These are phyloP conservation scores for Aspergillus aculeatinus DNA, from an alignment of 2,329 filamentous ascomycete genomes.

Conservation along the genomic window DNA sequence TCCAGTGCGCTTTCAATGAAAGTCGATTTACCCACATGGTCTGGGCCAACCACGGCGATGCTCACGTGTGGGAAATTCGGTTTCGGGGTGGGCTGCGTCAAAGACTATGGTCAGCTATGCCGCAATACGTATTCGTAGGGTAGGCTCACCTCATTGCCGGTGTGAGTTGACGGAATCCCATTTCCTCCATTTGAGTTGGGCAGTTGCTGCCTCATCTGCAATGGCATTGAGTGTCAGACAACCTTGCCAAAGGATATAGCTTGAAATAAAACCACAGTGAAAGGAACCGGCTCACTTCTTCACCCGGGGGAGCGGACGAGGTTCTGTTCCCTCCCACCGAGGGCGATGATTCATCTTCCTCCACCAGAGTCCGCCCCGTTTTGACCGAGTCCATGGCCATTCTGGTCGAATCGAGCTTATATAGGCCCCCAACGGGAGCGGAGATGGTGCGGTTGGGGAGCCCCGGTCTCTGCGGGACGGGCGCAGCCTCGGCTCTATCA, in stretches of 20 bases:
- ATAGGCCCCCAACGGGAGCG: slow-evolving; percentile 32
- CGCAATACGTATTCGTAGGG: neutral
- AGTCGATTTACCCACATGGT: slow-evolving; percentile 57
- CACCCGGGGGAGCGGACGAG: slow-evolving; percentile 15
- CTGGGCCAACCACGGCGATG: slow-evolving; percentile 57
- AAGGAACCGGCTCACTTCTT: slow-evolving; percentile 14
- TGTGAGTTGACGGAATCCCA: slow-evolving; percentile 14
- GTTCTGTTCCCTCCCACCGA: slow-evolving; percentile 17
- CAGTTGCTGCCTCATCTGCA: neutral
- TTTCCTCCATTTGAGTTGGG: neutral
- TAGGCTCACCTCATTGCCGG: slow-evolving; percentile 19
- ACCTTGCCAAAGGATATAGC: neutral
- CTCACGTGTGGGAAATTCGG: slow-evolving; percentile 54
- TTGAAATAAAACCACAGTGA: neutral
- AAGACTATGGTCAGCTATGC: neutral
- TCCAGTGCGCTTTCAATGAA: slow-evolving; percentile 60
- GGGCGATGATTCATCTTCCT: slow-evolving; percentile 30
- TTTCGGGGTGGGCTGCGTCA: slow-evolving; percentile 26
- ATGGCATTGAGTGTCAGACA: neutral
- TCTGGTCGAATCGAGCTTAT: slow-evolving; percentile 26
- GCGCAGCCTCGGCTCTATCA: slow-evolving; percentile 29
- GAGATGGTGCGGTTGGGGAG: slow-evolving; percentile 37
- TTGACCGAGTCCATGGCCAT: slow-evolving; percentile 20
- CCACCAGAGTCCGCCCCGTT: slow-evolving; percentile 27
- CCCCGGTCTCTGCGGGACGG: slow-evolving; percentile 30